phyloP scores from a whole-genome alignment of 1,284 basidiomycete genomes.

The Boletus holoroseus region DNA sequence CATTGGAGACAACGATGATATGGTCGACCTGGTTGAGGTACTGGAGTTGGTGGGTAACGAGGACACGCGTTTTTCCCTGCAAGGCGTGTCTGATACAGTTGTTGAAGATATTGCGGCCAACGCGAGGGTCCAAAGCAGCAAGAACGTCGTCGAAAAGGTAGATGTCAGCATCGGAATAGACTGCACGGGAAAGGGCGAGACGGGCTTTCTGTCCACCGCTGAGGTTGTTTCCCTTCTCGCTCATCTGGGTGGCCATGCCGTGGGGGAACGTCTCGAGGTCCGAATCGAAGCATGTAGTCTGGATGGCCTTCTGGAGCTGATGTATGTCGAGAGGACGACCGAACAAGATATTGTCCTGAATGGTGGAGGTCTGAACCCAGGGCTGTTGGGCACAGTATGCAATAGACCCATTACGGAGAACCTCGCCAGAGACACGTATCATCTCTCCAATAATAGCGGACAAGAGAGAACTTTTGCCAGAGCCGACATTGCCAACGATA shows the following conservation, averaged over 20 bases:
- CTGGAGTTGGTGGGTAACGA: conserved; percentile 60
- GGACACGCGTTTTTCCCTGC: conserved; percentile 43
- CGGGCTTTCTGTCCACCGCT: conserved; percentile 50
- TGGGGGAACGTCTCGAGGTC: conserved; percentile 57
- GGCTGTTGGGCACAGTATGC: conserved; percentile 58
- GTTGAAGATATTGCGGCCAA: conserved; percentile 56
- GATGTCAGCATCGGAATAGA: conserved; percentile 50
- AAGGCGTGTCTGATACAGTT: conserved; percentile 54
- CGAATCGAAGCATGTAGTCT: conserved; percentile 28
- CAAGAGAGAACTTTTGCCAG: conserved; percentile 40
- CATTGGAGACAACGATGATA: conserved; percentile 48
- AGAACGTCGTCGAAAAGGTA: conserved; percentile 49
- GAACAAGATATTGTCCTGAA: conserved; percentile 51
- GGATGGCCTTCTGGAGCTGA: conserved; percentile 27
- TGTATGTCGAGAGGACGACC: conserved; percentile 44
- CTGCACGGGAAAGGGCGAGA: conserved; percentile 53
- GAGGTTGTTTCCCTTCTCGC: conserved; percentile 50
- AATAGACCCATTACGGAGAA: conserved; percentile 47
- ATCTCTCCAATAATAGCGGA: conserved; percentile 50
- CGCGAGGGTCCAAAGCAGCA: conserved; percentile 51
- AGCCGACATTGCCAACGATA: conserved; percentile 43
- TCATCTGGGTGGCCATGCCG: conserved; percentile 58
- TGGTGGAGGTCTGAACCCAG: conserved; percentile 44
- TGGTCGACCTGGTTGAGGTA: conserved; percentile 51
- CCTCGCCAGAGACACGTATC: conserved; percentile 43